These are phyloP conservation scores for Fraxinus cuspidata DNA, from an alignment of 257 asterid genomes.

Conservation along the genomic window DNA sequence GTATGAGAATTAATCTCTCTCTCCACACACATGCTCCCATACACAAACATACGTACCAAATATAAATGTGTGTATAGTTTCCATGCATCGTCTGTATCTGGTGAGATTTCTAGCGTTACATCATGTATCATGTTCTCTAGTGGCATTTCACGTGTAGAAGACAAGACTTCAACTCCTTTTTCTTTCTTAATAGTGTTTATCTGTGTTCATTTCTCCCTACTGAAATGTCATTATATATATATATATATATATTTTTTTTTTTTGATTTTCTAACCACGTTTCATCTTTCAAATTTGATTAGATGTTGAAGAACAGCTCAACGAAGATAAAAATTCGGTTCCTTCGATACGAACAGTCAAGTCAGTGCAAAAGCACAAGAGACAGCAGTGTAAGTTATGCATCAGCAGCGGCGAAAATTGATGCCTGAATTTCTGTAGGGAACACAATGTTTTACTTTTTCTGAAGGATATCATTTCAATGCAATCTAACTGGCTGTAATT, in stretches of 20 bases:
- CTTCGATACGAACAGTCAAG: conserved; percentile 93
- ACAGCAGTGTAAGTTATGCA: conserved; percentile 98
- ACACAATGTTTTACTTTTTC: conserved; percentile 2
- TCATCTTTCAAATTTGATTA: conserved; percentile 31
- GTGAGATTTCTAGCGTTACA: not conserved
- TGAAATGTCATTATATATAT: not conserved
- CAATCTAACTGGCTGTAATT: conserved; percentile 19
- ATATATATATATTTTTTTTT: too few species aligned
- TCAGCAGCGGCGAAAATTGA: conserved; percentile 87
- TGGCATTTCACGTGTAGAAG: not conserved
- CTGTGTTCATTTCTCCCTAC: not conserved
- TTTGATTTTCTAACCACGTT: conserved; percentile 23
- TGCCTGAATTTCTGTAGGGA: conserved; percentile 34
- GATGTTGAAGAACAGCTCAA: conserved; percentile 78
- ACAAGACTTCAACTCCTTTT: not conserved
- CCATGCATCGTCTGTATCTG: not conserved
- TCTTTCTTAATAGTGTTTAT: not conserved
- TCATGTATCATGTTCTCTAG: not conserved
- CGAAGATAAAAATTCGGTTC: conserved; percentile 70
- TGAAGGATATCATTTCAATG: not conserved
- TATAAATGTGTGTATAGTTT: not conserved
- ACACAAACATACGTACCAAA: too few species aligned
- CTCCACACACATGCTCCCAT: too few species aligned
- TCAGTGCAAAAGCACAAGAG: conserved; percentile 80
- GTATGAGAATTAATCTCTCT: too few species aligned